Evolutionary conservation across 441 rosid genomes (phyloP).

Genomic region (Dalechampia spathulata): DNA sequence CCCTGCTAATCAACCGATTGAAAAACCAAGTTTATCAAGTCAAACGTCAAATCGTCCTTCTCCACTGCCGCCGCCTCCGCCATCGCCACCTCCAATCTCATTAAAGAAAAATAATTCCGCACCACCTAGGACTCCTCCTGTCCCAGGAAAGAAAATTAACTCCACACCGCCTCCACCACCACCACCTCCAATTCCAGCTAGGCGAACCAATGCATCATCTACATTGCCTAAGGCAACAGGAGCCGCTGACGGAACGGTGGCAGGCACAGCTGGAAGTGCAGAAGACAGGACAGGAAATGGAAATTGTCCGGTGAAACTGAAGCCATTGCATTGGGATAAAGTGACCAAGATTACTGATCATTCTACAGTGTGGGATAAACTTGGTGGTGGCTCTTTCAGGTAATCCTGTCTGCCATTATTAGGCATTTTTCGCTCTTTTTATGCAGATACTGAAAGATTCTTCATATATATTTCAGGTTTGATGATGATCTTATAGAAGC

Average conservation of each 20-base stretch:
- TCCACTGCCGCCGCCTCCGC: slow-evolving; percentile 27
- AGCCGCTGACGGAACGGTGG: too few relatives aligned
- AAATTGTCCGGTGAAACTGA: slow-evolving; percentile 58
- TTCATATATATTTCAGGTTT: slow-evolving; percentile 50
- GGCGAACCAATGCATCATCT: slow-evolving; percentile 25
- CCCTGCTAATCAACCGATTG: slow-evolving; percentile 1
- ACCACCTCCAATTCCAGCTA: slow-evolving; percentile 19
- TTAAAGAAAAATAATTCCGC: slow-evolving; percentile 24
- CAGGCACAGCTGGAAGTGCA: slow-evolving; percentile 3
- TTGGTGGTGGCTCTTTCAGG: slow-evolving; percentile 80
- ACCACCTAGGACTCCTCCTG: slow-evolving; percentile 23
- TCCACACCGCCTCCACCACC: neutral
- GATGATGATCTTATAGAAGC: slow-evolving; percentile 94
- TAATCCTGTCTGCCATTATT: slow-evolving; percentile 17
- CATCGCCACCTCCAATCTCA: slow-evolving; percentile 20
- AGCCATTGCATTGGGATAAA: slow-evolving; percentile 96
- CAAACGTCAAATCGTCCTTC: slow-evolving; percentile 29
- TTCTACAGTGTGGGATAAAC: slow-evolving; percentile 96
- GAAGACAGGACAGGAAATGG: slow-evolving; percentile 29
- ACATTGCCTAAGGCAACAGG: slow-evolving; percentile 16
- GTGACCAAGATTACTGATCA: slow-evolving; percentile 52
- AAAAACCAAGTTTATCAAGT: slow-evolving; percentile 20
- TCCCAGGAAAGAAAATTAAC: slow-evolving; percentile 4
- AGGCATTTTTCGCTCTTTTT: neutral
- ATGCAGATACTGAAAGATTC: neutral